Evolutionary conservation across 352 stramenopile genomes (phyloP).

Genomic region (Phytophthora lateralis): DNA sequence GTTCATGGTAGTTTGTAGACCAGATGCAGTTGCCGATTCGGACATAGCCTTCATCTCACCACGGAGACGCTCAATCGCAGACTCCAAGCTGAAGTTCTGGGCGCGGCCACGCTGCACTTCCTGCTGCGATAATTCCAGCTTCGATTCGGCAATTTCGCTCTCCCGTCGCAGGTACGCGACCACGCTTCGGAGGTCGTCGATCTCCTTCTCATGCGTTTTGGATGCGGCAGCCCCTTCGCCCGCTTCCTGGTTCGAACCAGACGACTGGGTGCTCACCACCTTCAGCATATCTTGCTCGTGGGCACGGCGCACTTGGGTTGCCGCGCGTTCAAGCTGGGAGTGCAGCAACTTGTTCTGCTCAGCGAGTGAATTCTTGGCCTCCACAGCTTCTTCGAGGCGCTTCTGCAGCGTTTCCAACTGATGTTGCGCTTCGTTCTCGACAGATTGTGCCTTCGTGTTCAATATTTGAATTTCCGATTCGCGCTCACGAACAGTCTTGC

Average conservation of each 20-base stretch:
- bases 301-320: constrained; percentile 56
- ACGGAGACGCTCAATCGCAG: constrained; percentile 61
- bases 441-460: constrained; percentile 41
- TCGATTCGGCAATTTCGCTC: constrained; percentile 69
- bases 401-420: constrained; percentile 54
- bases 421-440: constrained; percentile 44
- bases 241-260: constrained; percentile 30
- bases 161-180: constrained; percentile 74
- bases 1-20: constrained; percentile 11
- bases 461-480: constrained; percentile 46
- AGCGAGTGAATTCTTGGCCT: constrained; percentile 51
- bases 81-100: constrained; percentile 63
- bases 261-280: constrained; percentile 12
- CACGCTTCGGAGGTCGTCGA: constrained; percentile 76
- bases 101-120: constrained; percentile 63
- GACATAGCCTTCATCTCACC: constrained; percentile 58
- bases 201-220: constrained; percentile 55
- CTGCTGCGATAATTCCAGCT: constrained; percentile 72
- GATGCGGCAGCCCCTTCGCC: constrained; percentile 21
- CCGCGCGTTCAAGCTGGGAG: constrained; percentile 67
- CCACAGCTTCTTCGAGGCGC: constrained; percentile 49
- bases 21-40: constrained; percentile 19
- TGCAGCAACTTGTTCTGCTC: constrained; percentile 83
- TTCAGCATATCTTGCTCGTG: constrained; percentile 65
- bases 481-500: constrained; percentile 43